A percentile compares a stretch with the other conserved stretches of the same genome.
These are phyloP conservation scores for Ascodesmis nigricans DNA, from an alignment of 495 filamentous ascomycete genomes.

Conservation along the genomic window DNA sequence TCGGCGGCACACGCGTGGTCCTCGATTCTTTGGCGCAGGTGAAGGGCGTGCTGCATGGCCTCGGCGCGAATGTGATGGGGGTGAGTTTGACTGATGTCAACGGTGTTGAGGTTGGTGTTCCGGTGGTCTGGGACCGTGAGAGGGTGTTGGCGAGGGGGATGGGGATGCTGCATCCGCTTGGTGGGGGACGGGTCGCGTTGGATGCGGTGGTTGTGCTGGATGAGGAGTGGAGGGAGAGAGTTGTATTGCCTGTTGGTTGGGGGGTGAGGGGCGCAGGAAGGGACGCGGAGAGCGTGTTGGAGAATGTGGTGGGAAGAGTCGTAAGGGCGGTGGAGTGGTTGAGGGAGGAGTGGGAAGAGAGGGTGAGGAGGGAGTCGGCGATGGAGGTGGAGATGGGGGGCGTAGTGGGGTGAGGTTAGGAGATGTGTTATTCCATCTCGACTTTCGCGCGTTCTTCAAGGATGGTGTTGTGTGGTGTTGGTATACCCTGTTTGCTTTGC, in stretches of 20 bases:
- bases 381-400: conserved; percentile 21
- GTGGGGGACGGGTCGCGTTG: conserved; percentile 24
- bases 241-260: conserved; percentile 27
- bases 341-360: conserved; percentile 10
- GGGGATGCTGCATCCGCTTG: conserved; percentile 26
- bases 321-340: conserved; percentile 22
- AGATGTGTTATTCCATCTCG: too few species aligned
- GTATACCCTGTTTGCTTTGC: too few species aligned
- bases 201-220: conserved; percentile 27
- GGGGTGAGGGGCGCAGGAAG: conserved; percentile 19
- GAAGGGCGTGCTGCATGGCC: conserved; percentile 4
- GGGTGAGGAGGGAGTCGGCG: conserved; percentile 6
- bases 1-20: conserved; percentile 6
- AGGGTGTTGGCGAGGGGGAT: conserved; percentile 15
- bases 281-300: conserved; percentile 13
- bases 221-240: conserved; percentile 16
- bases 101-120: neutral
- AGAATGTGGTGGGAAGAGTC: conserved; percentile 17
- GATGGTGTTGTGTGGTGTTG: too few species aligned
- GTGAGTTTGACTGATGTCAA: neutral
- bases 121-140: conserved; percentile 14
- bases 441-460: too few species aligned
- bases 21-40: neutral
- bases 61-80: conserved; percentile 13
- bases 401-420: too few species aligned